These are phyloP conservation scores for Starmerella floris DNA, from an alignment of 805 yeast genomes.

Conservation along the genomic window DNA sequence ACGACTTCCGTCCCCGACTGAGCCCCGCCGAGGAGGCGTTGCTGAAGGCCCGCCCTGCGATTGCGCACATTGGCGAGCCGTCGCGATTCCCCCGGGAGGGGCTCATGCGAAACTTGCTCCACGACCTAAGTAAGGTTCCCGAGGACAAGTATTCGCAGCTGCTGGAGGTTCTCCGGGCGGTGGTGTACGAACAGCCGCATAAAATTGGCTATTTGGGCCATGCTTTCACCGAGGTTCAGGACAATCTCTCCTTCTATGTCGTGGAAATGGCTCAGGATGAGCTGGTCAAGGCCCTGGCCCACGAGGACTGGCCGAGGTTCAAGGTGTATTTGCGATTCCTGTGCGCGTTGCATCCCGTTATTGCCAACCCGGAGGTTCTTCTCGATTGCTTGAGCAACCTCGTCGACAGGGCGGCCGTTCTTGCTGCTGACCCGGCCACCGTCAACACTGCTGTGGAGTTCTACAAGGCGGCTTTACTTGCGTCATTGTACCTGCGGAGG, in stretches of 20 bases:
- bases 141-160: slow-evolving; percentile 51
- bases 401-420: neutral
- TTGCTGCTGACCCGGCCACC: neutral
- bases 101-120: slow-evolving; percentile 24
- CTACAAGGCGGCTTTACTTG: slow-evolving; percentile 15
- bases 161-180: slow-evolving; percentile 51
- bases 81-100: slow-evolving; percentile 22
- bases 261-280: slow-evolving; percentile 56
- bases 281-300: slow-evolving; percentile 43
- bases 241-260: slow-evolving; percentile 51
- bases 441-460: slow-evolving; percentile 23
- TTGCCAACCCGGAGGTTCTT: slow-evolving; percentile 36
- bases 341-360: slow-evolving; percentile 48
- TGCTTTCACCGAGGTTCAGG: slow-evolving; percentile 30
- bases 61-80: slow-evolving; percentile 50
- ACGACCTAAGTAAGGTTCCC: slow-evolving; percentile 37
- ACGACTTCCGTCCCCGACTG: slow-evolving; percentile 14
- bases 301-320: slow-evolving; percentile 45
- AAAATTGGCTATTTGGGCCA: slow-evolving; percentile 63
- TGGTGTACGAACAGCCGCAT: slow-evolving; percentile 80
- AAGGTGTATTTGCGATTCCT: slow-evolving; percentile 61
- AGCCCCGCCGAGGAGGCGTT: slow-evolving; percentile 14
- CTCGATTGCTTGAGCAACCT: slow-evolving; percentile 19
- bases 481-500: slow-evolving; percentile 15
- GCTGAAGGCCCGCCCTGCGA: slow-evolving; percentile 27